Base-by-base conservation (phyloP, 768 basidiomycete genomes). In the Rhodotorula diobovata region DNA sequence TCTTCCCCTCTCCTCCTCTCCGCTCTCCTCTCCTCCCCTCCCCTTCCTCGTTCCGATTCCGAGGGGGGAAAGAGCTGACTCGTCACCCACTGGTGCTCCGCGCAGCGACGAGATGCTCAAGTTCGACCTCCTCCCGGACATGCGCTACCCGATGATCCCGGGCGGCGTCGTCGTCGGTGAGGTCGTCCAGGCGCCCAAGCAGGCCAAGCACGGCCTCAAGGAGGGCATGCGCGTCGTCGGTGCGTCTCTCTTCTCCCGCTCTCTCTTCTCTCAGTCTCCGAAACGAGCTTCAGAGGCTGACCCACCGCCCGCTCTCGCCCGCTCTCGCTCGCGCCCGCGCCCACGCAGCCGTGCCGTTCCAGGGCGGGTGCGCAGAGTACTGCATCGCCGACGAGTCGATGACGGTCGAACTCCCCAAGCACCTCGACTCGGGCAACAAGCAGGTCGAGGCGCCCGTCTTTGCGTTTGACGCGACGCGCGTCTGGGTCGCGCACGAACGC, bases 341-440 rank as follows among this genome's bases (percentile, higher is more conserved):
- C 43, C 43, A n/a, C n/a, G 30, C 67, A 63, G 67, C 67, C 34
- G 15, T 56, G 35, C 30, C 51, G 30, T 35, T 30, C 25, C 34
- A 41, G 60, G 46, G 56, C 53, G 67, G 67, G 2, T 45, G 46
- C 53, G 67, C 61, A 43, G 67, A 68, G 55, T 68, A 57, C 67
- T 43, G 18, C 61, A 21, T 50, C 61, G 67, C 61, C 25, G 16
- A 68, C 59, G 60, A 62, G 54, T n/a, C 37, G 20, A 61, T 57
- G 45, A 10, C 23, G 28, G 56, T 41, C 35, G 4, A 7, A 25
- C 67, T 68, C 45, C 57, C 57, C 21, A 15, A 37, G 35, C 1
- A 18, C 3, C 39, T 34, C 43, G 45, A 63, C 45, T 4, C 57
- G 35, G 61, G 61, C 61, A 48, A 68, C 20, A 28, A 55, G n/a